phyloP scores from a whole-genome alignment of 2,329 filamentous ascomycete genomes.

The Paecilomyces dactylethromorphus region DNA sequence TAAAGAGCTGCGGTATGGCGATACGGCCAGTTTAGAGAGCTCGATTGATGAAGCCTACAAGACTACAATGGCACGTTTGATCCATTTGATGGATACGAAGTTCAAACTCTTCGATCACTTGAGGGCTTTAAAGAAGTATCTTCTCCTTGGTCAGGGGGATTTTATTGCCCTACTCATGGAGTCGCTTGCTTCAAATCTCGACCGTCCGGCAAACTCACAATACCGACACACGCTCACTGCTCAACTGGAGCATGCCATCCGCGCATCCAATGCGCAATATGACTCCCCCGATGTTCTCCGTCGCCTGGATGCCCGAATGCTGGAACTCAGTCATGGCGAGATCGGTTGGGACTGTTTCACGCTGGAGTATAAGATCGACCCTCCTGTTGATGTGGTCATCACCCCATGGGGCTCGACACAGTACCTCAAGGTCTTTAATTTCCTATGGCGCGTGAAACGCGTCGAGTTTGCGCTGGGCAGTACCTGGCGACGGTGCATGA shows the following conservation, averaged over 20 bases:
- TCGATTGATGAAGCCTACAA: slow-evolving; percentile 98
- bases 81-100: slow-evolving; percentile 88
- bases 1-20: slow-evolving; percentile 85
- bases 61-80: slow-evolving; percentile 91
- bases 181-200: slow-evolving; percentile 83
- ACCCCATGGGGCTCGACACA: slow-evolving; percentile 93
- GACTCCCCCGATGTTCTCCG: slow-evolving; percentile 87
- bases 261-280: slow-evolving; percentile 93
- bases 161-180: slow-evolving; percentile 98
- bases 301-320: slow-evolving; percentile 92
- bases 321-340: slow-evolving; percentile 91
- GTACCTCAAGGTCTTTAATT: slow-evolving; percentile 98
- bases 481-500: slow-evolving; percentile 94
- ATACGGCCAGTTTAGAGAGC: slow-evolving; percentile 81
- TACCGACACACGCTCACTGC: slow-evolving; percentile 95
- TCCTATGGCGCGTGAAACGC: slow-evolving; percentile 95
- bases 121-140: slow-evolving; percentile 85
- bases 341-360: slow-evolving; percentile 99
- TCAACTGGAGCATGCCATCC: slow-evolving; percentile 95
- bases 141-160: slow-evolving; percentile 89
- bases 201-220: slow-evolving; percentile 91
- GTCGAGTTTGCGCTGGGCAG: slow-evolving; percentile 90
- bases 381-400: slow-evolving; percentile 92
- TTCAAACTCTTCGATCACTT: slow-evolving; percentile 94
- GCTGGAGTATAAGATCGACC: slow-evolving; percentile 95